Evolutionary conservation across 2,329 filamentous ascomycete species (phyloP), one percentile per base, ranked within the genome.

Genomic region (Microthyrium microscopicum): DNA sequence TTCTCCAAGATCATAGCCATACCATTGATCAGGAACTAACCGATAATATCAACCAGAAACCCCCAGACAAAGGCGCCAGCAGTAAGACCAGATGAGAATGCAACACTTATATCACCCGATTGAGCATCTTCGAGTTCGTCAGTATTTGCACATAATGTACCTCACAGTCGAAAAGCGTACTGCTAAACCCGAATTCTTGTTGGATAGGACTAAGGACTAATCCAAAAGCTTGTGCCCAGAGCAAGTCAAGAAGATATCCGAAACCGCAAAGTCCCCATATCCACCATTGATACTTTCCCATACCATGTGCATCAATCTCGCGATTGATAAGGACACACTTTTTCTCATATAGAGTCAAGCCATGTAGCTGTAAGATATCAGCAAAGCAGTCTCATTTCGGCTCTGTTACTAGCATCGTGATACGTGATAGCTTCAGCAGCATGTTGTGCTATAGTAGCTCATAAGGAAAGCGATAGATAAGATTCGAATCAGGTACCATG

Each of bases 11-110:
- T 8, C 12, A 12, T 8, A 16, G 8, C 8, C 8, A 7, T 15
- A 29, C 7, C 7, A 7, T 29, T 20, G n/a, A 15, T 25, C 3
- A 22, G 13, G 17, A 3, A 13, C 11, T 5, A 15, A 30, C 80
- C 79, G 38, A 84, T 81, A 13, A 85, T 58, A 48, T 85, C 80
- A 46, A 77, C 82, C 0, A 77, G 76, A 38, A 85, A 77, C 0
- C 80, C 80, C 80, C 79, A 84, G 38, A 67, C 8, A 12, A 33
- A 27, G 13, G 29, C 17, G 13, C 68, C 68, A 6, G 59, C 62
- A 3, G 66, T 67, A 16, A 72, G 48, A 0, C 68, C 68, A 4
- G 64, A 55, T 5, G 60, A 66, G 44, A 70, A 70, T 4, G 63
- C 60, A 0, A 62, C 62, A 6, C 58, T 65, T n/a, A 72, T 62